These are phyloP conservation scores for Asterophora parasitica DNA, from an alignment of 768 basidiomycete species.

Conservation along the genomic window DNA sequence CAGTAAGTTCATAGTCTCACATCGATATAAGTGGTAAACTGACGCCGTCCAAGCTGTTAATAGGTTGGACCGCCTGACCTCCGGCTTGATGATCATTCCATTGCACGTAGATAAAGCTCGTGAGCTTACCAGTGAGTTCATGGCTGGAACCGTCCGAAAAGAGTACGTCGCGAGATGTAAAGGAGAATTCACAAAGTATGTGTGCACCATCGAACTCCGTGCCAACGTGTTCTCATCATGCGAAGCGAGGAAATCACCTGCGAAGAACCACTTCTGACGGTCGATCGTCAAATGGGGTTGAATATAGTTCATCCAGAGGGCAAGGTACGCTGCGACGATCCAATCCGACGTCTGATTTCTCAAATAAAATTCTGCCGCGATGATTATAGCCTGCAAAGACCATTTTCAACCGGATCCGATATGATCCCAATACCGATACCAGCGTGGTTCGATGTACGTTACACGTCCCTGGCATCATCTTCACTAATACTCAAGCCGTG, in stretches of 20 bases:
- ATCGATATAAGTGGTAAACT: conserved; percentile 1
- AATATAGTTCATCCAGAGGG: conserved; percentile 96
- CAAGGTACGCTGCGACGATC: conserved; percentile 47
- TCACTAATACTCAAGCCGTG: conserved; percentile 1
- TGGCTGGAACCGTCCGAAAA: conserved; percentile 77
- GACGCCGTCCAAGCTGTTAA: conserved; percentile 70
- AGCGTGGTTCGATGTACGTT: conserved; percentile 80
- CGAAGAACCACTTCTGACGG: conserved; percentile 82
- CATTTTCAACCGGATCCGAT: conserved; percentile 76
- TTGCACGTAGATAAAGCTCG: conserved; percentile 66
- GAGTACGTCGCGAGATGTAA: conserved; percentile 87
- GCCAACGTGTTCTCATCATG: background rate
- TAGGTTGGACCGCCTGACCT: conserved; percentile 89
- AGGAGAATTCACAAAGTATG: conserved; percentile 84
- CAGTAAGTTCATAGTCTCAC: conserved; percentile 52
- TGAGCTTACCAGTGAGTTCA: conserved; percentile 74
- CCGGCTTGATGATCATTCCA: conserved; percentile 92
- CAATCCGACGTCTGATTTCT: background rate
- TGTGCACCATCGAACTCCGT: conserved; percentile 10
- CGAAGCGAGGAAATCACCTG: conserved; percentile 74
- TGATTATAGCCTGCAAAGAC: conserved; percentile 74
- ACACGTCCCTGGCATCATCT: conserved; percentile 3
- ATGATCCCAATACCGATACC: conserved; percentile 75
- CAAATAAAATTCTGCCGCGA: background rate
- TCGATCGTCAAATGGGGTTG: conserved; percentile 95